A percentile compares a stretch with the other conserved stretches of the same genome.
phyloP scores from a whole-genome alignment of 106 monocot species.

The Dendrobium huoshanense region DNA sequence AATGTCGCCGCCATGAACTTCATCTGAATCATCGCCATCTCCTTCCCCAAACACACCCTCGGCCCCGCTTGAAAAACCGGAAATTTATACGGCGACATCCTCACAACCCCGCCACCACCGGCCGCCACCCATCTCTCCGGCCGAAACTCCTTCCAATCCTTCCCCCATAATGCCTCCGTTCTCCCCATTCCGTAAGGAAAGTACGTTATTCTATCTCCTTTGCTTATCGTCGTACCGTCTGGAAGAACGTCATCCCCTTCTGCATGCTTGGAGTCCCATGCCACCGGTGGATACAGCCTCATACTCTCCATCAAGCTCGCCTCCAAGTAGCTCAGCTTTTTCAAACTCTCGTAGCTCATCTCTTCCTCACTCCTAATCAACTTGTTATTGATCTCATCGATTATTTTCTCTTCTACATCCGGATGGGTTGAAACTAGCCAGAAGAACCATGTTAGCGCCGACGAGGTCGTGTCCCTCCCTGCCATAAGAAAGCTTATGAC shows the following conservation, averaged over 20 bases:
- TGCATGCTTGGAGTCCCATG: not conserved
- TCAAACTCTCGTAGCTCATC: not conserved
- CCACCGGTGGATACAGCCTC: not conserved
- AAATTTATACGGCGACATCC: slow-evolving; percentile 21
- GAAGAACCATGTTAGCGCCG: slow-evolving; percentile 76
- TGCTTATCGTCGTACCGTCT: no score
- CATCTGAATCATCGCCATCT: slow-evolving; percentile 38
- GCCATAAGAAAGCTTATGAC: slow-evolving; percentile 76
- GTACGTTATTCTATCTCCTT: slow-evolving; percentile 3
- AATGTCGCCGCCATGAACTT: slow-evolving; percentile 20
- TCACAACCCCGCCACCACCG: slow-evolving; percentile 2
- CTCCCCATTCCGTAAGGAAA: slow-evolving; percentile 27
- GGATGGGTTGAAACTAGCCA: slow-evolving; percentile 37
- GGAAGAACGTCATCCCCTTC: no score
- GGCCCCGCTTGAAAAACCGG: slow-evolving; percentile 27
- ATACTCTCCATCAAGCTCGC: not conserved
- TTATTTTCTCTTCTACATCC: slow-evolving; percentile 19
- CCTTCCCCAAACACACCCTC: slow-evolving; percentile 38
- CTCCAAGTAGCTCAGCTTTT: not conserved
- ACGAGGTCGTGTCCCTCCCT: slow-evolving; percentile 60
- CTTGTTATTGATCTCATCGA: slow-evolving; percentile 11
- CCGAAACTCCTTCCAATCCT: slow-evolving; percentile 12
- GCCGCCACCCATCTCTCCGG: slow-evolving; percentile 26
- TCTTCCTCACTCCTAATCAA: not conserved
- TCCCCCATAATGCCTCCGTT: slow-evolving; percentile 17